Conservation (phyloP, 495 filamentous ascomycete species). For the Rostrohypoxylon terebratum region DNA sequence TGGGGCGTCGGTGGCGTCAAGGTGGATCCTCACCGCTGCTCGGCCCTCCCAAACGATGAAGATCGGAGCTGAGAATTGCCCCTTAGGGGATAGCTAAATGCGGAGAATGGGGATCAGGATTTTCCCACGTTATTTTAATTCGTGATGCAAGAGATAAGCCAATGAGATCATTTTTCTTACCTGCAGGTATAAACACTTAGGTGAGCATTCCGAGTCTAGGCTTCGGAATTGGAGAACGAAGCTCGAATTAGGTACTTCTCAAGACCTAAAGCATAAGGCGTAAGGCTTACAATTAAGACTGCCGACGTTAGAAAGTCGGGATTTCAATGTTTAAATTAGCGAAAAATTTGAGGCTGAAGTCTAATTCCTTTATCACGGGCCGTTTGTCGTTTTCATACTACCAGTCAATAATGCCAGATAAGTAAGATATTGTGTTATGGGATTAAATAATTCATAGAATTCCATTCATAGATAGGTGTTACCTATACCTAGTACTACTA, state of each 20-base stretch:
- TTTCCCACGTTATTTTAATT: slow-evolving; percentile 1
- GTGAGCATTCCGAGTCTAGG: background rate
- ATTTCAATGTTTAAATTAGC: background rate
- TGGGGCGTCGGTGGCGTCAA: slow-evolving; percentile 15
- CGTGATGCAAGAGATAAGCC: background rate
- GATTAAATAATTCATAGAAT: background rate
- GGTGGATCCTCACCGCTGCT: slow-evolving; percentile 18
- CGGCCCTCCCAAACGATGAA: slow-evolving; percentile 17
- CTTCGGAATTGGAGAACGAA: background rate
- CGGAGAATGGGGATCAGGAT: slow-evolving; percentile 26
- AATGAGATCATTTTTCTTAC: background rate
- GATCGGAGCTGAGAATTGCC: slow-evolving; percentile 17
- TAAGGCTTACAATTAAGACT: background rate
- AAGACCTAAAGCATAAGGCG: background rate
- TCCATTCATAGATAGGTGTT: background rate
- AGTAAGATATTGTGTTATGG: background rate
- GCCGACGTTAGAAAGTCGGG: background rate
- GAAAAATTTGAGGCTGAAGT: background rate
- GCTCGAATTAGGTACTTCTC: background rate
- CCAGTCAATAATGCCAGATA: background rate
- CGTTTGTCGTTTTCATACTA: background rate
- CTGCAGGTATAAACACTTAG: background rate
- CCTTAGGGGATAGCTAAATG: slow-evolving; percentile 24
- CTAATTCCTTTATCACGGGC: background rate
- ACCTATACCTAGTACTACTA: no score